A percentile compares a stretch with the other conserved stretches of the same genome.
Conservation (phyloP, 768 basidiomycete genomes). For the Leccinum variicolor region DNA sequence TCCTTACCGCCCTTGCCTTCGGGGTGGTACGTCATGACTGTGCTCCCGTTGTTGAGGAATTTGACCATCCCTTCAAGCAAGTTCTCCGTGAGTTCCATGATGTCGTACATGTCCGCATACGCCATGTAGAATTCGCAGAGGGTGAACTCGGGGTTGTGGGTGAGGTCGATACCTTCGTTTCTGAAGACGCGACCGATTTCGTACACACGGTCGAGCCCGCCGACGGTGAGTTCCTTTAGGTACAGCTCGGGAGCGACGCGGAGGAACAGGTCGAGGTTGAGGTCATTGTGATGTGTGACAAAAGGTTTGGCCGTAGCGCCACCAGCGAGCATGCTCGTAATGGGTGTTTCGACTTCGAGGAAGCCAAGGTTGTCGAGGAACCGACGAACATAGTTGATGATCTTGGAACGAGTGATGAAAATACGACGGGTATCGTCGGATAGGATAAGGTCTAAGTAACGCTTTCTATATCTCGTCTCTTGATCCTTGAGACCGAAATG, state of each 20-base stretch:
- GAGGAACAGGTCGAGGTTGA: conserved; percentile 93
- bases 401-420: conserved; percentile 84
- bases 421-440: conserved; percentile 85
- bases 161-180: conserved; percentile 98
- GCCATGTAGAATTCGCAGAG: conserved; percentile 99
- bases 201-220: conserved; percentile 95
- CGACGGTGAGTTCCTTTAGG: conserved; percentile 96
- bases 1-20: conserved; percentile 85
- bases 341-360: conserved; percentile 98
- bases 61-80: conserved; percentile 91
- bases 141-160: conserved; percentile 98
- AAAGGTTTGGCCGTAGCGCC: conserved; percentile 99
- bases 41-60: conserved; percentile 76
- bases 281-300: conserved; percentile 98
- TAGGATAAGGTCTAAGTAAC: conserved; percentile 97
- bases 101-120: conserved; percentile 97
- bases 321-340: conserved; percentile 94
- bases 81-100: conserved; percentile 95
- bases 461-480: conserved; percentile 96
- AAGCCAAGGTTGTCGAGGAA: conserved; percentile 91
- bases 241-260: conserved; percentile 98
- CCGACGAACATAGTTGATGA: conserved; percentile 90
- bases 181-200: conserved; percentile 98
- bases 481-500: conserved; percentile 97
- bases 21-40: conserved; percentile 83